Base-by-base conservation (phyloP, 2,329 filamentous ascomycete species). In the Botrytis hyacinthi region DNA sequence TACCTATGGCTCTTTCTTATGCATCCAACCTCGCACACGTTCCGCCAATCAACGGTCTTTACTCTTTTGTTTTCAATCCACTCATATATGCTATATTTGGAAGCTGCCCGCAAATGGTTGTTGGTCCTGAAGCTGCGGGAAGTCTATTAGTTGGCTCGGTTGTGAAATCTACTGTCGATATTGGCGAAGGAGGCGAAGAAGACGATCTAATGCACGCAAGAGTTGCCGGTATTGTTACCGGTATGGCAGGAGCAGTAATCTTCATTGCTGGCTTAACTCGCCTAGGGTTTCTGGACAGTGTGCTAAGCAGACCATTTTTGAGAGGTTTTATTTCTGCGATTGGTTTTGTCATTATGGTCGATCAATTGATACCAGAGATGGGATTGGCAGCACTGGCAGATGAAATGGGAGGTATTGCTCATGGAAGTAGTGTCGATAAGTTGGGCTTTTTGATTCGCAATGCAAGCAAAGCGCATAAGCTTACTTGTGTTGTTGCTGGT, bases 261-360 rank as follows among this genome's bases (percentile, higher is more conserved):
- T 87, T 98, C n/a, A 85, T 94, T 67, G 94, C 95, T 22, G 96
- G 96, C 0, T 81, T 97, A 40, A 92, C 93, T 37, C 88, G 96
- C 22, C 85, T 99, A 5, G 96, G 96, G 0, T 99, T 98, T 79
- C 83, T 99, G 75, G 96, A 99, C 81, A 97, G 94, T 79, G 95
- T 99, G 18, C 87, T 99, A 51, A 98, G 95, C 78, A 88, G 94
- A 48, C 96, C 96, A 0, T 98, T 99, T 79, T 84, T 98, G 73
- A 88, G 96, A 74, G 96, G 96, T 0, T 99, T 99, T 84, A 98
- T 99, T 83, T 97, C 93, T 73, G 96, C 96, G 69, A 97, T 99
- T 81, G 96, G 96, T 67, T 93, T 98, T 73, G 95, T 98, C 76
- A 98, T 99, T 80, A 90, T 97, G 57, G 93, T 98, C 51, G 96